Conservation (phyloP, 2,329 filamentous ascomycete species). For the Escovopsis sp. region DNA sequence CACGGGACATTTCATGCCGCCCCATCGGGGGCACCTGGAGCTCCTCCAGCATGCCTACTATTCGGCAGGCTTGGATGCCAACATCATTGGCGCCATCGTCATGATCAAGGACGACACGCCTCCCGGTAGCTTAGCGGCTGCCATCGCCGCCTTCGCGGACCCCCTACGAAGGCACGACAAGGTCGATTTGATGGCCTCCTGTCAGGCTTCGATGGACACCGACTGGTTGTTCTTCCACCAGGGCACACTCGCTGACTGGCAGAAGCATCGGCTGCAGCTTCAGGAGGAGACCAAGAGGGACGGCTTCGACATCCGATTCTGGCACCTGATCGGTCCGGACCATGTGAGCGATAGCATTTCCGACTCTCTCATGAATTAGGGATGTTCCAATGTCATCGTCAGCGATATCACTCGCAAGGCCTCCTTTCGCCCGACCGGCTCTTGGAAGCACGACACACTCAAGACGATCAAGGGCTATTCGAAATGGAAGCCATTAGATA, state of each 20-base stretch:
- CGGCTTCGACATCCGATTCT: conserved; percentile 10
- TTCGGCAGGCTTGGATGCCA: conserved; percentile 14
- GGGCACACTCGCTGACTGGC: conserved; percentile 8
- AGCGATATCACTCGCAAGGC: conserved; percentile 12
- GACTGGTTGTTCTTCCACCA: conserved; percentile 16
- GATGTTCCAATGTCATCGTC: conserved; percentile 11
- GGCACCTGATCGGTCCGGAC: conserved; percentile 13
- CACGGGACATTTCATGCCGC: conserved; percentile 22
- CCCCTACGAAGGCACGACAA: too few relatives aligned
- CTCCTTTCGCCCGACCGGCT: conserved; percentile 10
- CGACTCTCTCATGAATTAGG: conserved; percentile 9
- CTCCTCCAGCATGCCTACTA: conserved; percentile 17
- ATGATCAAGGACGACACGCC: conserved; percentile 12
- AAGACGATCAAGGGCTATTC: too few relatives aligned
- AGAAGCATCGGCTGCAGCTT: conserved; percentile 5
- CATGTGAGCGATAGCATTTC: conserved; percentile 6
- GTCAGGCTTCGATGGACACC: too few relatives aligned
- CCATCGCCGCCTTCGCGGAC: too few relatives aligned
- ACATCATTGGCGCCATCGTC: conserved; percentile 18
- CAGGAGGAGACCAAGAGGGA: conserved; percentile 1
- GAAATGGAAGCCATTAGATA: too few relatives aligned
- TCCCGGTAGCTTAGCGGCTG: too few relatives aligned
- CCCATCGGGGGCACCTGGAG: conserved; percentile 19
- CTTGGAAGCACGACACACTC: too few relatives aligned
- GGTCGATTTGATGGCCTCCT: too few relatives aligned